Percentiles rank a stretch among this genome's conserved stretches.
These are phyloP conservation scores for Phytophthora hybrid DNA, from an alignment of 352 stramenopile species.

Conservation along the genomic window DNA sequence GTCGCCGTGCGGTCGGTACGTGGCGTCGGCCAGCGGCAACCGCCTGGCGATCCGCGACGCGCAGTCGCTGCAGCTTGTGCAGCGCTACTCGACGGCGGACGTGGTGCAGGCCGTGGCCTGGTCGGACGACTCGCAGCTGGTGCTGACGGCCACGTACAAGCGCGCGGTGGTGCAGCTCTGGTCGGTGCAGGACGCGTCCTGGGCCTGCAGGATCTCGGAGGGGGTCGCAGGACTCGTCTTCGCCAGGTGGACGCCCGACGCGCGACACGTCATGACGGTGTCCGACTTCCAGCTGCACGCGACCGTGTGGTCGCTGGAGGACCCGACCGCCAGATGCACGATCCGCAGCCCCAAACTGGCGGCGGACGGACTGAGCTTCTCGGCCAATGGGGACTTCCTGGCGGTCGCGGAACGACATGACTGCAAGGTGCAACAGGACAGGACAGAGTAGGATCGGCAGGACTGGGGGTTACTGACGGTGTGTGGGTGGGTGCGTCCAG, in stretches of 20 bases:
- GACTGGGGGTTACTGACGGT: not conserved
- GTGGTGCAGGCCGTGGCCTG: slow-evolving; percentile 64
- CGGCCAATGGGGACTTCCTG: slow-evolving; percentile 59
- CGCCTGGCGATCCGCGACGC: slow-evolving; percentile 66
- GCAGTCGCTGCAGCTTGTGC: slow-evolving; percentile 62
- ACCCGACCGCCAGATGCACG: slow-evolving; percentile 59
- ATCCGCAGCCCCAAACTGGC: slow-evolving; percentile 79
- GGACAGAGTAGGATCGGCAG: not conserved
- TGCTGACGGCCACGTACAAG: slow-evolving; percentile 73
- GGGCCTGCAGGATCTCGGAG: slow-evolving; percentile 80
- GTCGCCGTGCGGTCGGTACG: slow-evolving; percentile 66
- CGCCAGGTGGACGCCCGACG: slow-evolving; percentile 64
- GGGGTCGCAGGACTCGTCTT: slow-evolving; percentile 69
- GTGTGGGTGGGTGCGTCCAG: slow-evolving; percentile 21
- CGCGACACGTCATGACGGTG: slow-evolving; percentile 77
- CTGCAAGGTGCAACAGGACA: slow-evolving; percentile 61
- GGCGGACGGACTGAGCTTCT: slow-evolving; percentile 74
- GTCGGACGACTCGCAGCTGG: slow-evolving; percentile 74
- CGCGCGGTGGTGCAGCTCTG: slow-evolving; percentile 75
- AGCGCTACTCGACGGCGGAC: slow-evolving; percentile 69
- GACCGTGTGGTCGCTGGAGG: slow-evolving; percentile 82
- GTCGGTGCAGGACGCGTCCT: slow-evolving; percentile 72
- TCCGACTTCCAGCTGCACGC: slow-evolving; percentile 89
- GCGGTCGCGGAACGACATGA: slow-evolving; percentile 78
- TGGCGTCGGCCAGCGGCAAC: slow-evolving; percentile 62